phyloP scores from a whole-genome alignment of 257 asterid genomes.

The Solanum lycopersicoides region DNA sequence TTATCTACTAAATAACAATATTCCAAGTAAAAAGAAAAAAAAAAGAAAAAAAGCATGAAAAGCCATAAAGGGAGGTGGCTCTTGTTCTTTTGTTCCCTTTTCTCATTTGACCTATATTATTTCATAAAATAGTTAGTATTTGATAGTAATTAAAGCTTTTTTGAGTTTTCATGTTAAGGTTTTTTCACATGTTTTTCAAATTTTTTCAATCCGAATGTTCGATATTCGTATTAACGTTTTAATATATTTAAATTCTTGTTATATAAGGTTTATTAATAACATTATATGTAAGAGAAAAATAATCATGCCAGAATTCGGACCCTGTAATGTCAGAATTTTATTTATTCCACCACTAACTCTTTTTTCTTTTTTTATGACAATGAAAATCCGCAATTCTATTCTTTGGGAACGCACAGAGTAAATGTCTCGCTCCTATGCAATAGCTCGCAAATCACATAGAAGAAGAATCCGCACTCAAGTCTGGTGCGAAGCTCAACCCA shows the following conservation, averaged over 20 bases:
- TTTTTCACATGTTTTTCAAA: background rate
- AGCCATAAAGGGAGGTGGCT: constrained; percentile 15
- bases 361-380: too few relatives aligned
- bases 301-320: background rate
- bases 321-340: too few relatives aligned
- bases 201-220: background rate
- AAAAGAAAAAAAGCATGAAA: constrained; percentile 3
- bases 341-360: too few relatives aligned
- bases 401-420: too few relatives aligned
- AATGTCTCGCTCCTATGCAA: too few relatives aligned
- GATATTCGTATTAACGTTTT: background rate
- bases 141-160: background rate
- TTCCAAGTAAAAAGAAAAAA: background rate
- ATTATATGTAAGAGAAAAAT: too few relatives aligned
- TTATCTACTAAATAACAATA: background rate
- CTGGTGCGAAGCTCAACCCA: too few relatives aligned
- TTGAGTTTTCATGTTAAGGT: background rate
- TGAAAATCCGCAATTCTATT: too few relatives aligned
- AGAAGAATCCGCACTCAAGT: too few relatives aligned
- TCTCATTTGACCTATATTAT: background rate
- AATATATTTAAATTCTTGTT: fast-evolving
- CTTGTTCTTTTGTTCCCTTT: constrained; percentile 10
- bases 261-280: background rate
- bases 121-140: background rate
- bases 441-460: too few relatives aligned